Evolutionary conservation across 805 yeast genomes (phyloP), one percentile per base, ranked within the genome.

Genomic region (Candida maris): DNA sequence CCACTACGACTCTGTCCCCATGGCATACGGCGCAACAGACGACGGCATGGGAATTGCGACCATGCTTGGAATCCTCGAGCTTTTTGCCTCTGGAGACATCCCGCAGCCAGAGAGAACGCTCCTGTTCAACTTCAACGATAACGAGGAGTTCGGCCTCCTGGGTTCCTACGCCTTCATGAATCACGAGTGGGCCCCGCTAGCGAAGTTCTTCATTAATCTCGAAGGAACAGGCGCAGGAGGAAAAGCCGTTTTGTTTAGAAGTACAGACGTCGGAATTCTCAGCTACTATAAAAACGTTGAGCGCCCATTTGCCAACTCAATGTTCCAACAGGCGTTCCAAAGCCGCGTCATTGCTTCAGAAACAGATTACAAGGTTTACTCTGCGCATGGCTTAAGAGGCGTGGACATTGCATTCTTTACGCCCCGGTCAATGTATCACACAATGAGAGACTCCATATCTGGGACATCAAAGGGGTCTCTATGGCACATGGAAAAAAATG

Each of bases 181-280:
- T 21, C 95, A 87, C 56, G 79, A 82, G 13, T 84, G 94, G 91
- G 68, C 75, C 16, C 59, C 69, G 26, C 57, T 73, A 12, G 78
- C 83, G 2, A 65, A 65, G 27, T 81, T 73, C 51, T 82, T 89
- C 39, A 67, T 88, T 46, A 89, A 89, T 56, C 64, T 88, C 44
- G 97, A 88, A 65, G 96, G 96, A 13, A 85, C 96, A 0, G 96
- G 96, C 3, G 83, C 93, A 1, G 96, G 96, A 18, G 89, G 93
- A 4, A 77, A 82, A 46, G 85, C 96, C 1, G 69, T 85, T 15
- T 62, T 88, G 32, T 87, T 89, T 57, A 73, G 96, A 58, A 79
- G 88, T n/a, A 77, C 94, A 0, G 94, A 87, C 54, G 71, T 70
- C 43, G 85, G 84, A 1, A 75, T 86, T 9, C 77, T 83, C 2